phyloP scores from a whole-genome alignment of 139 green algal genomes.

The Coelastrella sp. region DNA sequence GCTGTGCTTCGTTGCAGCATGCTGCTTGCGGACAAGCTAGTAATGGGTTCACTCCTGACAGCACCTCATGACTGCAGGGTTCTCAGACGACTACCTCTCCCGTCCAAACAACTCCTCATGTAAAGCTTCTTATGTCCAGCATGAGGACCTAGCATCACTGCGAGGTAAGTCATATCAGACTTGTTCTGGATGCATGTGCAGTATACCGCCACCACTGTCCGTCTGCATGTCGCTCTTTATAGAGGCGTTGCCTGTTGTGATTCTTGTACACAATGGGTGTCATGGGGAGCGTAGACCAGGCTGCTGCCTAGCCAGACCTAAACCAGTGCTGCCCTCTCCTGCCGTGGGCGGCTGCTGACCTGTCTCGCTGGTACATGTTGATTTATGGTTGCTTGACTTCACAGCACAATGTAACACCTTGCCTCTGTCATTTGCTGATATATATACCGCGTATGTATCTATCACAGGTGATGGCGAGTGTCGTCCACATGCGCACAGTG shows the following conservation, averaged over 20 bases:
- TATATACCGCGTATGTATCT: too few species aligned
- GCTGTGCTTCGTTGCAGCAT: neutral
- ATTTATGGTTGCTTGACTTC: too few species aligned
- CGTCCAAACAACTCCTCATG: too few species aligned
- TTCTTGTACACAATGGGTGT: conserved; percentile 38
- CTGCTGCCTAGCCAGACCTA: conserved; percentile 41
- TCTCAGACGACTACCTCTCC: neutral
- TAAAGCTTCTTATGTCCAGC: too few species aligned
- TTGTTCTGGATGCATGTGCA: too few species aligned
- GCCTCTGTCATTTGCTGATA: too few species aligned
- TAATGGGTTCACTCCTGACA: neutral
- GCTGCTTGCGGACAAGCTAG: neutral
- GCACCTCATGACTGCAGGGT: neutral
- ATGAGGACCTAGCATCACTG: neutral
- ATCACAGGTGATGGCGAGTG: too few species aligned
- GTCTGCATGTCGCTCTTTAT: conserved; percentile 36
- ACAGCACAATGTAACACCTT: too few species aligned
- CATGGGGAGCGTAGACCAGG: conserved; percentile 50
- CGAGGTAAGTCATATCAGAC: neutral
- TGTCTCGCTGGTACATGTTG: conserved; percentile 56
- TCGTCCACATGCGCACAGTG: too few species aligned
- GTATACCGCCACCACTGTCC: too few species aligned
- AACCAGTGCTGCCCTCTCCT: conserved; percentile 41
- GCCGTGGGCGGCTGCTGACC: conserved; percentile 43
- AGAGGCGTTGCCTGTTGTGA: conserved; percentile 53